Percentiles rank a stretch among this genome's conserved stretches.
These are phyloP conservation scores for Euphrasia arctica DNA, from an alignment of 305 asterid species.

Conservation along the genomic window DNA sequence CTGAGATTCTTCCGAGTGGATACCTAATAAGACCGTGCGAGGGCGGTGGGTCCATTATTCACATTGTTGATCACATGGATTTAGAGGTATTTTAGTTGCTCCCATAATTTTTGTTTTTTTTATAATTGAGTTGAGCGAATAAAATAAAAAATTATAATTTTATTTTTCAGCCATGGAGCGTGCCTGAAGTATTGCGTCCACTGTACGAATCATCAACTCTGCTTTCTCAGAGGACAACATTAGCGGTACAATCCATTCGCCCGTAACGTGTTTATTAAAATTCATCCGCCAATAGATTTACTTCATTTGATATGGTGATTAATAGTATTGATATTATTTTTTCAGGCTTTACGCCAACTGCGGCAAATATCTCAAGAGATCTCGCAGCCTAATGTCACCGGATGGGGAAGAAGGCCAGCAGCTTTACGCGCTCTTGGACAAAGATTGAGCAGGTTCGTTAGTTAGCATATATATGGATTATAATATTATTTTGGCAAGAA, in stretches of 20 bases:
- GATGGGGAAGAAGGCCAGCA: conserved; percentile 97
- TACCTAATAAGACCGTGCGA: conserved; percentile 94
- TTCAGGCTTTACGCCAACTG: conserved; percentile 85
- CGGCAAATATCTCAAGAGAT: conserved; percentile 91
- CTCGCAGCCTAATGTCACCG: conserved; percentile 71
- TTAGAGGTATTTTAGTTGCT: conserved; percentile 56
- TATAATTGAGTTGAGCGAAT: conserved; percentile 1
- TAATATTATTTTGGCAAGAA: neutral
- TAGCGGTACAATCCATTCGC: conserved; percentile 52
- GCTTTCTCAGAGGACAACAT: conserved; percentile 84
- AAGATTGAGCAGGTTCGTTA: conserved; percentile 74
- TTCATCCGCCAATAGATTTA: neutral
- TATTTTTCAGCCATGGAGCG: conserved; percentile 85
- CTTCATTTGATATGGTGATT: neutral
- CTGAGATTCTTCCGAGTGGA: conserved; percentile 86
- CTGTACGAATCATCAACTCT: conserved; percentile 82
- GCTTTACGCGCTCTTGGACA: conserved; percentile 90
- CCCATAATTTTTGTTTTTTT: neutral
- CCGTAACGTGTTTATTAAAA: neutral
- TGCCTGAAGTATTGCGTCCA: conserved; percentile 95
- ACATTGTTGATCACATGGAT: conserved; percentile 88
- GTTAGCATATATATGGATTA: neutral
- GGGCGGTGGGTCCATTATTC: conserved; percentile 97
- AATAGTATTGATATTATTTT: neutral
- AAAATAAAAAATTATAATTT: neutral